Evolutionary conservation across 768 basidiomycete species (phyloP).

Genomic region (Pulveroboletus sp.): DNA sequence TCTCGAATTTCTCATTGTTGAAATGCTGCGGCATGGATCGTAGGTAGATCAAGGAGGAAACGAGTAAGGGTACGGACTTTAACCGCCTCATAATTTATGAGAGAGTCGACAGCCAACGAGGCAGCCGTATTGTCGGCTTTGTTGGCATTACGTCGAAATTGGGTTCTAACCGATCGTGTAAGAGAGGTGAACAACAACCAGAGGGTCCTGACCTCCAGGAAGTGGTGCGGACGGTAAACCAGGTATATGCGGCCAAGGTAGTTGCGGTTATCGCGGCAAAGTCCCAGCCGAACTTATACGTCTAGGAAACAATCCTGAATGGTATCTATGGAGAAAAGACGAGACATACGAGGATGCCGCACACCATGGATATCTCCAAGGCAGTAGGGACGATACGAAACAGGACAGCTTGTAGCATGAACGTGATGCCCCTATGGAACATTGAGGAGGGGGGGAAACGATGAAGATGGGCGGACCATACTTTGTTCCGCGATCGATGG

Average conservation of each 20-base stretch:
- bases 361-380: conserved; percentile 92
- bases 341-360: conserved; percentile 81
- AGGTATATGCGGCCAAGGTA: conserved; percentile 88
- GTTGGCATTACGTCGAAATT: conserved; percentile 92
- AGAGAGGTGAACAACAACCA: background rate
- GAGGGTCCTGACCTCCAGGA: conserved; percentile 72
- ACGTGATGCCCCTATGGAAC: conserved; percentile 80
- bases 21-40: conserved; percentile 60
- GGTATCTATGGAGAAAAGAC: background rate
- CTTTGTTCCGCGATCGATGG: conserved; percentile 98
- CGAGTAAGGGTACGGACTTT: conserved; percentile 54
- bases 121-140: conserved; percentile 96
- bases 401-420: conserved; percentile 86
- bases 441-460: background rate
- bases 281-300: conserved; percentile 96
- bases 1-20: conserved; percentile 93
- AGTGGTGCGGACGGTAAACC: conserved; percentile 96
- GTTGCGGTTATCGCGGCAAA: conserved; percentile 86
- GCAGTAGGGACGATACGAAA: conserved; percentile 97
- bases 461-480: conserved; percentile 31
- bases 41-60: background rate
- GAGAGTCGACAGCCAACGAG: conserved; percentile 85
- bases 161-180: conserved; percentile 51
- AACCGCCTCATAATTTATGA: conserved; percentile 98
- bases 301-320: conserved; percentile 41